Percentiles rank a stretch among this genome's conserved stretches.
Evolutionary conservation across 2,329 filamentous ascomycete species (phyloP).

Genomic region (Ophiostoma quercus): DNA sequence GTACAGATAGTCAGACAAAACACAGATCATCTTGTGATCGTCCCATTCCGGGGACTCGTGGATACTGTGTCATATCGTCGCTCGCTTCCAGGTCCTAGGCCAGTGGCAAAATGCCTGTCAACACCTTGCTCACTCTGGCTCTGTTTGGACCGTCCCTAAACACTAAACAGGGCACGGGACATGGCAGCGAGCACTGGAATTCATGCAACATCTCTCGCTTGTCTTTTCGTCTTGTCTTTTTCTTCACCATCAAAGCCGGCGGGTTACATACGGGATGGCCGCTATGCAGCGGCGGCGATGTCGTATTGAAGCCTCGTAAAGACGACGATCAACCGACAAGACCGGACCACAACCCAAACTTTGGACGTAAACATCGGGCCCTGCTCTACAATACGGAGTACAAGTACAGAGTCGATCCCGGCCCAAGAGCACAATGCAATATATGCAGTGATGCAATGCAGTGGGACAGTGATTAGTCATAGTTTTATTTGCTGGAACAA

Average conservation of each 20-base stretch:
- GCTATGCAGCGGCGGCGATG: neutral
- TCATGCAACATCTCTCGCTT: neutral
- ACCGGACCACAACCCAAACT: neutral
- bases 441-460: neutral
- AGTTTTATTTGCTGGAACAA: neutral
- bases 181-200: neutral
- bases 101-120: neutral
- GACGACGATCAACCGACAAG: neutral
- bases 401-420: neutral
- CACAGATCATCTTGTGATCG: neutral
- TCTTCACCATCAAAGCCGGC: neutral
- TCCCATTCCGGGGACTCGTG: neutral
- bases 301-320: constrained; percentile 9
- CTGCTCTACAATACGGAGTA: no score
- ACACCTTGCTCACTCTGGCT: neutral
- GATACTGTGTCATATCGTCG: neutral
- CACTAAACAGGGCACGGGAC: neutral
- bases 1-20: neutral
- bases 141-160: neutral
- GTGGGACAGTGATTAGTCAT: neutral
- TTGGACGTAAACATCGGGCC: no score
- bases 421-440: neutral
- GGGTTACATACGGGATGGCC: neutral
- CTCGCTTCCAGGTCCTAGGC: neutral
- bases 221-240: neutral